Evolutionary conservation across 2,329 filamentous ascomycete genomes (phyloP), one percentile per base, ranked within the genome.

Genomic region (Pseudocercospora pini-densiflorae): DNA sequence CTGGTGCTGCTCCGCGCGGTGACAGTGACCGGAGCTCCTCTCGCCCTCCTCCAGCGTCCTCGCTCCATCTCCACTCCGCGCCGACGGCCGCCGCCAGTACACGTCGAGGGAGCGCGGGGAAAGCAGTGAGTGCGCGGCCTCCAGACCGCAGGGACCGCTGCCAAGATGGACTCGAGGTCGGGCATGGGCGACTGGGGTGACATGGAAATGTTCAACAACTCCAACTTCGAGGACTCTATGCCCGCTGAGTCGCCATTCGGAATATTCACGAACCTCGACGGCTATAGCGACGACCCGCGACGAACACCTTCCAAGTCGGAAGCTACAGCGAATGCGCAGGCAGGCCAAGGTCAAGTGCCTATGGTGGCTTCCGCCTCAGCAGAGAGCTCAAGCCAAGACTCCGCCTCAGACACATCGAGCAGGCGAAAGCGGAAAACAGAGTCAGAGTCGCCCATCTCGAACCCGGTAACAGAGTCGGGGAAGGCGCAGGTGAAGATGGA

Each of bases 381-480:
- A 3, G 79, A 81, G 61, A 80, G 76, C 69, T 81, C 79, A 5
- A 78, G 77, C 65, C 79, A 80, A 65, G 79, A 81, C 69, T 80
- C 79, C 19, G 76, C 79, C 5, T 81, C 79, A 9, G 79, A 81
- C 63, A 77, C 79, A 9, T 80, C 79, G 2, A 77, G 76, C 67
- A 68, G 75, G 51, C 76, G 78, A 16, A 81, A 81, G 74, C 75
- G 79, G 43, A 80, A 81, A 72, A 76, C 77, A 19, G 77, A 67
- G 27, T 77, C 77, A 29, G 75, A 79, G 63, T 80, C 78, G 61
- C 78, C 79, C 62, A 66, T 71, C 31, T 75, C 75, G 21, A 71
- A 75, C 31, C 73, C 75, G 2, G 66, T 70, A 7, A 71, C 69
- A 27, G 69, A 72, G 54, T 59, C 63, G 53, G 67, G 62, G 62